Evolutionary conservation across 768 basidiomycete species (phyloP).

Genomic region (Leccinum barrowsii): DNA sequence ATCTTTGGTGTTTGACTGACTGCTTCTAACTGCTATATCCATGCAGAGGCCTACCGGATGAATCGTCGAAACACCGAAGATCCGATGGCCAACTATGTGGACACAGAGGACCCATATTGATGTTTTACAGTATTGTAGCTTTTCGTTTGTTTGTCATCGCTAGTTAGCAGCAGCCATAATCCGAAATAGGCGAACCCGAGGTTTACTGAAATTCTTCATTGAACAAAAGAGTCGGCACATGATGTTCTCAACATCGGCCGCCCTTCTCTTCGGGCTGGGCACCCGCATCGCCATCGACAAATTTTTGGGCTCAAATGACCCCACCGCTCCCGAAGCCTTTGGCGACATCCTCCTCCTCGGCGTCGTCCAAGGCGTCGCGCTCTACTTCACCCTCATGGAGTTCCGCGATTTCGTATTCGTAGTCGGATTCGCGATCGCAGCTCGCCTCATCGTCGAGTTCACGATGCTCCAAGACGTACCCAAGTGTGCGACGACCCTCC

Average conservation of each 20-base stretch:
- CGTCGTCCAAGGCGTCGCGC: slow-evolving; percentile 70
- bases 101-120: slow-evolving; percentile 39
- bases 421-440: slow-evolving; percentile 54
- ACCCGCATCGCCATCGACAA: slow-evolving; percentile 67
- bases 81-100: slow-evolving; percentile 92
- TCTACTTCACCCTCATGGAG: slow-evolving; percentile 62
- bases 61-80: slow-evolving; percentile 67
- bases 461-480: slow-evolving; percentile 48
- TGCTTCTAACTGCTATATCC: slow-evolving; percentile 9
- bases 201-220: slow-evolving; percentile 17
- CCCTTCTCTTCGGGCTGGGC: slow-evolving; percentile 71
- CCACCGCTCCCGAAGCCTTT: slow-evolving; percentile 33
- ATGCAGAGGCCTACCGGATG: slow-evolving; percentile 88
- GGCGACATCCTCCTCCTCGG: slow-evolving; percentile 65
- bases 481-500: slow-evolving; percentile 54
- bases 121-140: neutral
- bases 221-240: slow-evolving; percentile 26
- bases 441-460: slow-evolving; percentile 66
- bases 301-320: slow-evolving; percentile 41
- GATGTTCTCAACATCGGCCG: slow-evolving; percentile 58
- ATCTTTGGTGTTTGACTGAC: neutral
- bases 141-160: neutral
- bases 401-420: slow-evolving; percentile 51
- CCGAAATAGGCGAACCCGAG: slow-evolving; percentile 19
- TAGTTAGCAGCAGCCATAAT: neutral